Evolutionary conservation across 1,284 basidiomycete genomes (phyloP).

Genomic region (Rhodofomes roseus): DNA sequence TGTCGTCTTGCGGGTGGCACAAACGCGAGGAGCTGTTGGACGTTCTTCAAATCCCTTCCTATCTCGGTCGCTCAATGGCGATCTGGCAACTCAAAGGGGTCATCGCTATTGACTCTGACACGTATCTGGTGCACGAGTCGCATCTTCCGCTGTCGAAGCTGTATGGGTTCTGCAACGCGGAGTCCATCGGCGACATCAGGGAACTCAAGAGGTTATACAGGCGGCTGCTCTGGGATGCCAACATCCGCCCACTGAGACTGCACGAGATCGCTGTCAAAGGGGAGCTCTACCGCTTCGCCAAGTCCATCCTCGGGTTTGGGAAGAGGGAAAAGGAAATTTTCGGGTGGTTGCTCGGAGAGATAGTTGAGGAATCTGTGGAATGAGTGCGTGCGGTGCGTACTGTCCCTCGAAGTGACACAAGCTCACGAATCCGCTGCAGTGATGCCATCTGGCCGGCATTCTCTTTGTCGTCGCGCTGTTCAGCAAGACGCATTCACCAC

Average conservation of each 20-base stretch:
- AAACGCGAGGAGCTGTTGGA: slow-evolving; percentile 21
- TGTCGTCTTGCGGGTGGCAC: slow-evolving; percentile 5
- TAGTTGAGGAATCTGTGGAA: neutral
- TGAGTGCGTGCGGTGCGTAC: no score
- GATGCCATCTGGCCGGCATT: no score
- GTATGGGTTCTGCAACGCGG: slow-evolving; percentile 36
- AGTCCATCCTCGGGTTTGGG: slow-evolving; percentile 7
- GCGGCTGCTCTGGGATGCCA: slow-evolving; percentile 20
- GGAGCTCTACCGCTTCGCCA: slow-evolving; percentile 26
- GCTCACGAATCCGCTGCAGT: no score
- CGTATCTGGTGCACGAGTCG: neutral
- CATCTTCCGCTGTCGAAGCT: slow-evolving; percentile 21
- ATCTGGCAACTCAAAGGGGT: slow-evolving; percentile 39
- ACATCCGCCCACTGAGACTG: slow-evolving; percentile 28
- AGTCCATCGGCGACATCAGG: slow-evolving; percentile 4
- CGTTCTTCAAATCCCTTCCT: slow-evolving; percentile 20
- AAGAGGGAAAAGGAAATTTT: slow-evolving; percentile 11
- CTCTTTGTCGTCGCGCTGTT: no score
- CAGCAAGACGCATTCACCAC: no score
- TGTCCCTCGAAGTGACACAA: no score
- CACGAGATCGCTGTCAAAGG: slow-evolving; percentile 34
- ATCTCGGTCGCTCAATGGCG: slow-evolving; percentile 17
- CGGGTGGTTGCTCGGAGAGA: slow-evolving; percentile 3
- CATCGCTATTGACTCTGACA: slow-evolving; percentile 14
- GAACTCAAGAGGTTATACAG: slow-evolving; percentile 31